A percentile compares a stretch with the other conserved stretches of the same genome.
phyloP scores from a whole-genome alignment of 129 eudicot genomes.

The Pittosporum tobira region DNA sequence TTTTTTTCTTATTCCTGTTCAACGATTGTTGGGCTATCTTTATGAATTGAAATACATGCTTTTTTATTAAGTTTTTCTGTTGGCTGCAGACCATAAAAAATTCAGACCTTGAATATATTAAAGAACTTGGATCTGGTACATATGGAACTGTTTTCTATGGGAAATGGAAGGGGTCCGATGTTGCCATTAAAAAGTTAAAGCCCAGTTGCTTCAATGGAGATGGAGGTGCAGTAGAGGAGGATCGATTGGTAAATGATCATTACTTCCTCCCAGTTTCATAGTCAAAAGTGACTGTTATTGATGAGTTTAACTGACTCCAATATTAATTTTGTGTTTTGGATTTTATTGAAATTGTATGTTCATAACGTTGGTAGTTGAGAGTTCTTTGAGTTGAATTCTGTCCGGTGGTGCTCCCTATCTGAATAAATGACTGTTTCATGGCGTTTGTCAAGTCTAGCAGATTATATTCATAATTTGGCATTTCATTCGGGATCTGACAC shows the following conservation, averaged over 20 bases:
- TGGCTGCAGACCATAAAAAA: constrained; percentile 20
- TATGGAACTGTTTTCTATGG: constrained; percentile 34
- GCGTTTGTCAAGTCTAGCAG: no score
- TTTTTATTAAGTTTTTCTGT: background rate
- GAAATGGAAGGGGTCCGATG: constrained; percentile 39
- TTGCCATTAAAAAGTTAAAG: constrained; percentile 29
- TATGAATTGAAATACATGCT: constrained; percentile 3
- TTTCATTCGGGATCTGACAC: no score
- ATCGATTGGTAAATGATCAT: constrained; percentile 19
- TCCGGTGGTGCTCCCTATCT: no score
- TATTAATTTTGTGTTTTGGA: no score
- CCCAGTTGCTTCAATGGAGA: constrained; percentile 16
- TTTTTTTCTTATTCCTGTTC: background rate
- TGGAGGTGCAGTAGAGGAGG: constrained; percentile 26
- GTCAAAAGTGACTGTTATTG: background rate
- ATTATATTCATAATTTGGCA: no score
- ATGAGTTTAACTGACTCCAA: no score
- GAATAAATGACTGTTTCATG: no score
- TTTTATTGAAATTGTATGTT: no score
- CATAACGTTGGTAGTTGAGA: no score
- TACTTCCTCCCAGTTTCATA: background rate
- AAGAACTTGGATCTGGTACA: constrained; percentile 32
- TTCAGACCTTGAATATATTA: constrained; percentile 32
- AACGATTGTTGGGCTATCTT: background rate
- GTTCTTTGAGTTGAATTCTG: no score